Percentiles rank a stretch among this genome's conserved stretches.
Conservation (phyloP, 176 grass and related monocot species). For the Pharus latifolius region DNA sequence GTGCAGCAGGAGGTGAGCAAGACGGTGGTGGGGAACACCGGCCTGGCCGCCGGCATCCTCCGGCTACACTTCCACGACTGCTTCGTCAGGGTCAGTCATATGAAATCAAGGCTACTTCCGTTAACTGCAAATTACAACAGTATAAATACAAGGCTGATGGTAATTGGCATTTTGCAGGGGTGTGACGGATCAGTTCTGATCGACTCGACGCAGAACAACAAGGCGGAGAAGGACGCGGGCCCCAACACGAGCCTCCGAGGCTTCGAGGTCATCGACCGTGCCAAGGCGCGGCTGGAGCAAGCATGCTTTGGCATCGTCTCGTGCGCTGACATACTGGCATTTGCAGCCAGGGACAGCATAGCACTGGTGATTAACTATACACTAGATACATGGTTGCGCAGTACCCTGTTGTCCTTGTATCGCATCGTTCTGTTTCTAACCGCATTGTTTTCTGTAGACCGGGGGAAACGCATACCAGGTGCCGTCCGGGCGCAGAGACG, state of each 20-base stretch:
- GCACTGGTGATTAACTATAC: conserved; percentile 31
- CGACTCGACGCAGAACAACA: conserved; percentile 56
- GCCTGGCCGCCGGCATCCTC: conserved; percentile 60
- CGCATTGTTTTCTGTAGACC: background rate
- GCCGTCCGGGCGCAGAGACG: conserved; percentile 59
- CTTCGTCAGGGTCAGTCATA: conserved; percentile 49
- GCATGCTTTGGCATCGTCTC: conserved; percentile 63
- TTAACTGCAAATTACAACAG: background rate
- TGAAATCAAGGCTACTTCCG: background rate
- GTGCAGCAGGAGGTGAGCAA: conserved; percentile 64
- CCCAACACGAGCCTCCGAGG: conserved; percentile 76
- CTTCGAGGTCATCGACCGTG: conserved; percentile 62
- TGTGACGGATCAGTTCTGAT: conserved; percentile 82
- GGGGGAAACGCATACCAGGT: conserved; percentile 73
- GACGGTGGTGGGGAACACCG: conserved; percentile 36
- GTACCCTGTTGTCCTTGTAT: background rate
- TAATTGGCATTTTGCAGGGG: conserved; percentile 20
- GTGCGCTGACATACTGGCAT: conserved; percentile 88
- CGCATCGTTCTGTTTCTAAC: background rate
- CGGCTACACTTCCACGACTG: conserved; percentile 87
- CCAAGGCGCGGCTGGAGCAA: conserved; percentile 59
- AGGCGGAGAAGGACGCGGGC: conserved; percentile 75
- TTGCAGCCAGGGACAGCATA: conserved; percentile 79
- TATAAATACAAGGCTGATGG: background rate
- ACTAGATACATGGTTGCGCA: background rate